Evolutionary conservation across 257 asterid species (phyloP).

Genomic region (Solanum pennellii): DNA sequence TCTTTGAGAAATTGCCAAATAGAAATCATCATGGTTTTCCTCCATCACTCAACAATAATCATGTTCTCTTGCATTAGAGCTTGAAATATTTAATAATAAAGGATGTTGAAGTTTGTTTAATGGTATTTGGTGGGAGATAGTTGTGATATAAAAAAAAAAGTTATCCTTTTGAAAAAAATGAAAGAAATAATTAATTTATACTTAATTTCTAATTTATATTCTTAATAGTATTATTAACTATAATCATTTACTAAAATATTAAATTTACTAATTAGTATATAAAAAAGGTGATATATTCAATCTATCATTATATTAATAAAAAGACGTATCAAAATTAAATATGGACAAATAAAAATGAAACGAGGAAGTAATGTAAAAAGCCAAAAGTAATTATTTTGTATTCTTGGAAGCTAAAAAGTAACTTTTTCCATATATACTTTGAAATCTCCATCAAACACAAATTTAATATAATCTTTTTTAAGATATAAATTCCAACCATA

Average conservation of each 20-base stretch:
- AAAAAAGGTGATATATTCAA: too few species aligned
- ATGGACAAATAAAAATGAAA: too few species aligned
- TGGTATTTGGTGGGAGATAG: neutral
- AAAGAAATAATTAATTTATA: too few species aligned
- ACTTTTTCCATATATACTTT: neutral
- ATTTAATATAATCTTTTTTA: neutral
- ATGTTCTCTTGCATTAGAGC: neutral
- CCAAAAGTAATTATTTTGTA: neutral
- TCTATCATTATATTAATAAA: too few species aligned
- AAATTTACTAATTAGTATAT: too few species aligned
- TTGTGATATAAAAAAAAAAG: neutral
- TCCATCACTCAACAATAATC: neutral
- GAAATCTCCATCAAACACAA: neutral
- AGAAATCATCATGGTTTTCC: neutral
- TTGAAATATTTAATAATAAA: neutral
- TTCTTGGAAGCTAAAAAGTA: neutral
- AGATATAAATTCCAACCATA: neutral
- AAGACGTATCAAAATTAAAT: too few species aligned
- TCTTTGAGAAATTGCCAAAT: neutral
- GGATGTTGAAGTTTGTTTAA: neutral
- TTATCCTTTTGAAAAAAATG: too few species aligned
- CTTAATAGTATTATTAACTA: neutral
- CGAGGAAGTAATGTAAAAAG: too few species aligned
- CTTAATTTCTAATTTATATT: too few species aligned
- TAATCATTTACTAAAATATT: too few species aligned